These are phyloP conservation scores for Bromus sterilis DNA, from an alignment of 176 grass and related monocot species.

Conservation along the genomic window DNA sequence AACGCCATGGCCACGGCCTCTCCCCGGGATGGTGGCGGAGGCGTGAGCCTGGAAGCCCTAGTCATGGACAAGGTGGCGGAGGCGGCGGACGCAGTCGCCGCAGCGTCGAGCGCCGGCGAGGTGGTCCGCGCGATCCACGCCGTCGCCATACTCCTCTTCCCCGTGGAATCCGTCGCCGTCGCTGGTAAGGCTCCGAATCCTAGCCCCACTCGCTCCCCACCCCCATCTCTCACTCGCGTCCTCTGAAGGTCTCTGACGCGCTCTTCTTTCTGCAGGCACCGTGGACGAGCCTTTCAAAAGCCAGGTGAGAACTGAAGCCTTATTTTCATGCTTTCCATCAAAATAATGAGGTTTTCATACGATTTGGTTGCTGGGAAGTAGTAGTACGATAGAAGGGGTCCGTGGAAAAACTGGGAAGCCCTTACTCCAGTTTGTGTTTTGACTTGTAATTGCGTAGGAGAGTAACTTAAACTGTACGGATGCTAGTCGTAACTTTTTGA, in stretches of 20 bases:
- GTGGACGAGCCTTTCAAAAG: slow-evolving; percentile 55
- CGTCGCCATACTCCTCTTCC: slow-evolving; percentile 29
- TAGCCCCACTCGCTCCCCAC: neutral
- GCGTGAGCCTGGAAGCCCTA: slow-evolving; percentile 27
- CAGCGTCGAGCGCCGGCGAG: slow-evolving; percentile 42
- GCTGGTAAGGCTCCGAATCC: slow-evolving; percentile 28
- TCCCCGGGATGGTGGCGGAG: neutral
- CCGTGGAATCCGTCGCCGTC: slow-evolving; percentile 12
- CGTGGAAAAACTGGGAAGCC: neutral
- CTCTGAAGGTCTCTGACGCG: neutral
- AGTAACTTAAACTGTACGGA: neutral
- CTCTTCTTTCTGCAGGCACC: slow-evolving; percentile 31
- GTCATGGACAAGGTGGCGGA: slow-evolving; percentile 58
- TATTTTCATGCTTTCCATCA: neutral
- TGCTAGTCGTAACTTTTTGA: neutral
- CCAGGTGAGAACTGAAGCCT: slow-evolving; percentile 45
- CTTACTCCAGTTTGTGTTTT: neutral
- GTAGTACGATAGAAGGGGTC: neutral
- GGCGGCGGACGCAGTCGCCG: slow-evolving; percentile 41
- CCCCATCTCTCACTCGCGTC: neutral
- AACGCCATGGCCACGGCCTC: neutral
- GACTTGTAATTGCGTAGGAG: neutral
- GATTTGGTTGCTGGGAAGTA: neutral
- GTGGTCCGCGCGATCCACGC: slow-evolving; percentile 37
- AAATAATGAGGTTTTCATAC: neutral